Conservation (phyloP, 2,329 filamentous ascomycete species). For the Bipolaris zeicola region DNA sequence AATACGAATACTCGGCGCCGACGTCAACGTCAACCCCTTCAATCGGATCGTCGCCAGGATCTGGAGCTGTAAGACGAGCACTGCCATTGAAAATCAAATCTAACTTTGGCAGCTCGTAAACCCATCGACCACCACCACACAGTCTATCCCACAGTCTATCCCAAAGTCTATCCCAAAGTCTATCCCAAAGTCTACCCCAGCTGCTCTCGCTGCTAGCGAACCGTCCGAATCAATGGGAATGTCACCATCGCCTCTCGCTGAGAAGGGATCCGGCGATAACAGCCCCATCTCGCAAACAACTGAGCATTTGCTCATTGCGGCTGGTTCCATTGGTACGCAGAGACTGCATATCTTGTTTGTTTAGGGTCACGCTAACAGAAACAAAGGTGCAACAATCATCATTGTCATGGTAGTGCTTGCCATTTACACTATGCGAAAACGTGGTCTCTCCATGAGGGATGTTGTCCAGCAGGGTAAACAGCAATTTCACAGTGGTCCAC, state of each 20-base stretch:
- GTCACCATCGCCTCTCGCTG: conserved; percentile 22
- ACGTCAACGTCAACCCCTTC: neutral
- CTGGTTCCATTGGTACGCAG: conserved; percentile 47
- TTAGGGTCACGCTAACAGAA: conserved; percentile 18
- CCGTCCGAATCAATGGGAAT: conserved; percentile 37
- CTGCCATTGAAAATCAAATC: conserved; percentile 1
- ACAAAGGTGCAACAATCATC: conserved; percentile 48
- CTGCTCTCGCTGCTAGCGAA: conserved; percentile 28
- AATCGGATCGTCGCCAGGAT: conserved; percentile 11
- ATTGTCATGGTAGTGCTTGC: conserved; percentile 45
- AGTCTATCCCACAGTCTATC: conserved; percentile 5
- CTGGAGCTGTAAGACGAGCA: conserved; percentile 29
- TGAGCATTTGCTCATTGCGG: conserved; percentile 49
- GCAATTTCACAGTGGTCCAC: conserved; percentile 29
- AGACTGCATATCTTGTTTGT: neutral
- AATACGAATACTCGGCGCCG: neutral
- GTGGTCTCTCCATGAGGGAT: conserved; percentile 41
- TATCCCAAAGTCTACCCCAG: conserved; percentile 10
- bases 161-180: neutral
- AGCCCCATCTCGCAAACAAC: conserved; percentile 43
- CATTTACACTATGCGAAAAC: conserved; percentile 47
- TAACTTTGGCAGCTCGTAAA: conserved; percentile 32
- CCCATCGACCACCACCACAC: conserved; percentile 24
- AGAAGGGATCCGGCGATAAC: conserved; percentile 18
- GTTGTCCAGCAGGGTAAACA: conserved; percentile 33